Evolutionary conservation across 1,139 yeast genomes (phyloP).

Genomic region (Diutina neorugosa): DNA sequence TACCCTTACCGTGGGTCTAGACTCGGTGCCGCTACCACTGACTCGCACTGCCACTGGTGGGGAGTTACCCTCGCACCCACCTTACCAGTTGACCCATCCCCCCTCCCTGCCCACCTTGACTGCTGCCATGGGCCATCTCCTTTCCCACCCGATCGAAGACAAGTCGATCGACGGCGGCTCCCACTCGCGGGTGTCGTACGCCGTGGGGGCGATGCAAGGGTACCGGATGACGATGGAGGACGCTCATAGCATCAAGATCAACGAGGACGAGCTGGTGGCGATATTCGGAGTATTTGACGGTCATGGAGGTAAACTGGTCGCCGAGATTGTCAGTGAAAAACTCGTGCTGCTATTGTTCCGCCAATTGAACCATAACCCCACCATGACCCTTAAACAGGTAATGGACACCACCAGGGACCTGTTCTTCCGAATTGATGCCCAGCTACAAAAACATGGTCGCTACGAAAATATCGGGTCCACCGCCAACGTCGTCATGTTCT

Average conservation of each 20-base stretch:
- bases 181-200: slow-evolving; percentile 38
- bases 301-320: slow-evolving; percentile 60
- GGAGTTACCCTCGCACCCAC: not conserved
- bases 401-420: slow-evolving; percentile 23
- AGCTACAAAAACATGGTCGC: slow-evolving; percentile 31
- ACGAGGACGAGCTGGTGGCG: slow-evolving; percentile 34
- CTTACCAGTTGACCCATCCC: not conserved
- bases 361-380: slow-evolving; percentile 11
- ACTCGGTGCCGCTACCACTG: not conserved
- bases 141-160: slow-evolving; percentile 68
- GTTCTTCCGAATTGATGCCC: slow-evolving; percentile 46
- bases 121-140: slow-evolving; percentile 52
- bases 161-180: slow-evolving; percentile 37
- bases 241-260: slow-evolving; percentile 43
- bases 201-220: slow-evolving; percentile 73
- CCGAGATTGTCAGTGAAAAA: slow-evolving; percentile 39
- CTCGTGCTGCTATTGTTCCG: slow-evolving; percentile 25
- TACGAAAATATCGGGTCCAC: slow-evolving; percentile 54
- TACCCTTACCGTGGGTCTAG: not conserved
- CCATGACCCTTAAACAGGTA: not conserved
- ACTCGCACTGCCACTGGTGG: not conserved
- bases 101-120: not conserved
- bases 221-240: slow-evolving; percentile 70
- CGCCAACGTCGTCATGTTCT: slow-evolving; percentile 43
- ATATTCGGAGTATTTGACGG: slow-evolving; percentile 73